Evolutionary conservation across 192 early-diverging fungal species (phyloP).

Genomic region (Lobulomyces angularis): DNA sequence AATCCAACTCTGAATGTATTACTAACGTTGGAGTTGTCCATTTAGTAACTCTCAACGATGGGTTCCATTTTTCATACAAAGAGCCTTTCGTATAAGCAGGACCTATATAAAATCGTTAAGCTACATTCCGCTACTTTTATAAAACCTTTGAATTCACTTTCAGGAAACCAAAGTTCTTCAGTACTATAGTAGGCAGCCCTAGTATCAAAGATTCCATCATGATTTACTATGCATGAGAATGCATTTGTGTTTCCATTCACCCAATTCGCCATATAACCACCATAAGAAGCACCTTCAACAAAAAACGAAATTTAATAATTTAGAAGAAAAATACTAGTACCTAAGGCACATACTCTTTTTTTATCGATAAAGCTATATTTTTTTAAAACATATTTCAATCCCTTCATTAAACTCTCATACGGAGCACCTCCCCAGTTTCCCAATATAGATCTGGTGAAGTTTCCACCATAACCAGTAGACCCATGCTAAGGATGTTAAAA

Average conservation of each 20-base stretch:
- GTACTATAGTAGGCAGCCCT: slow-evolving; percentile 50
- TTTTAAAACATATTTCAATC: slow-evolving; percentile 46
- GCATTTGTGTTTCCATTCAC: slow-evolving; percentile 59
- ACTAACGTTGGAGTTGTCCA: slow-evolving; percentile 71
- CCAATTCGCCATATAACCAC: slow-evolving; percentile 79
- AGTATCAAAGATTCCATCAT: slow-evolving; percentile 62
- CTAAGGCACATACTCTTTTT: slow-evolving; percentile 43
- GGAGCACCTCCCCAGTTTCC: slow-evolving; percentile 68
- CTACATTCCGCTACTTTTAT: slow-evolving; percentile 38
- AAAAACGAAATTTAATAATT: too few relatives aligned
- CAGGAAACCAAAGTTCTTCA: slow-evolving; percentile 71
- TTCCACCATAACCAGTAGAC: slow-evolving; percentile 65
- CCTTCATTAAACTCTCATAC: slow-evolving; percentile 61
- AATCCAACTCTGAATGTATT: slow-evolving; percentile 52
- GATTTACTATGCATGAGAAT: slow-evolving; percentile 55
- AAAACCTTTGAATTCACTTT: slow-evolving; percentile 60
- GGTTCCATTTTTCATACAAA: slow-evolving; percentile 57
- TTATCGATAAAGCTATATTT: slow-evolving; percentile 44
- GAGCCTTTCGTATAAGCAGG: too few relatives aligned
- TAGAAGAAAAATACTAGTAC: too few relatives aligned
- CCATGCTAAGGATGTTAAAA: too few relatives aligned
- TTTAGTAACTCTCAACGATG: slow-evolving; percentile 49
- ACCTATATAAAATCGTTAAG: too few relatives aligned
- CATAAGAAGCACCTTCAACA: slow-evolving; percentile 70
- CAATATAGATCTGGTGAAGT: slow-evolving; percentile 59